These are phyloP conservation scores for Acanthamoeba royreba DNA, from an alignment of 208 protist species.

Conservation along the genomic window DNA sequence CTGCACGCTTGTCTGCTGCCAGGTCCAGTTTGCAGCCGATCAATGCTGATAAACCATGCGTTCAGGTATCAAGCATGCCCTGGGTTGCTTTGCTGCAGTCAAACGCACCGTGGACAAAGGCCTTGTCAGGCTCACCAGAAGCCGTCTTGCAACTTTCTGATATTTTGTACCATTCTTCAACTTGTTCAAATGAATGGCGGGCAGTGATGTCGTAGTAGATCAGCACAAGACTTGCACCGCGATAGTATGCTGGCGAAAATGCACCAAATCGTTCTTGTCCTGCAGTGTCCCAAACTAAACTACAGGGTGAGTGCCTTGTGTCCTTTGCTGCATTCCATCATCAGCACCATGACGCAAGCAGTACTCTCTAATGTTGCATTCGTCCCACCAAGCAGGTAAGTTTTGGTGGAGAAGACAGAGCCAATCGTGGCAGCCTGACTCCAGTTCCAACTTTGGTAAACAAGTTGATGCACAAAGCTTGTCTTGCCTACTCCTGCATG, in stretches of 20 bases:
- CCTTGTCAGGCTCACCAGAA: neutral
- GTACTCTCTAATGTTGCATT: neutral
- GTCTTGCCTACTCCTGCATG: neutral
- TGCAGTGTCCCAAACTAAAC: constrained; percentile 34
- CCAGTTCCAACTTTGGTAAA: neutral
- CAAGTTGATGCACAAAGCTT: neutral
- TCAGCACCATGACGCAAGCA: too few species aligned
- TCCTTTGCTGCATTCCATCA: too few species aligned
- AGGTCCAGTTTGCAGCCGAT: neutral
- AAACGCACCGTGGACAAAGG: neutral
- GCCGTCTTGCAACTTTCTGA: neutral
- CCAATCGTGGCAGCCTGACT: neutral
- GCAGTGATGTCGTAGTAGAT: constrained; percentile 16
- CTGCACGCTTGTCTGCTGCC: neutral
- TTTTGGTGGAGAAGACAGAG: neutral
- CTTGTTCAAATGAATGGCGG: neutral
- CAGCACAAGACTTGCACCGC: neutral
- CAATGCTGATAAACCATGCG: neutral
- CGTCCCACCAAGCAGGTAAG: neutral
- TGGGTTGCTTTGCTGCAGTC: neutral
- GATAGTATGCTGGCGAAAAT: constrained; percentile 6
- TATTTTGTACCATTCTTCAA: neutral
- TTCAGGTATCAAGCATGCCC: neutral
- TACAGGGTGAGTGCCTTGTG: neutral
- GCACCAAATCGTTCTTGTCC: neutral